phyloP scores from a whole-genome alignment of 805 yeast genomes.

The Debaryomyces maramus region DNA sequence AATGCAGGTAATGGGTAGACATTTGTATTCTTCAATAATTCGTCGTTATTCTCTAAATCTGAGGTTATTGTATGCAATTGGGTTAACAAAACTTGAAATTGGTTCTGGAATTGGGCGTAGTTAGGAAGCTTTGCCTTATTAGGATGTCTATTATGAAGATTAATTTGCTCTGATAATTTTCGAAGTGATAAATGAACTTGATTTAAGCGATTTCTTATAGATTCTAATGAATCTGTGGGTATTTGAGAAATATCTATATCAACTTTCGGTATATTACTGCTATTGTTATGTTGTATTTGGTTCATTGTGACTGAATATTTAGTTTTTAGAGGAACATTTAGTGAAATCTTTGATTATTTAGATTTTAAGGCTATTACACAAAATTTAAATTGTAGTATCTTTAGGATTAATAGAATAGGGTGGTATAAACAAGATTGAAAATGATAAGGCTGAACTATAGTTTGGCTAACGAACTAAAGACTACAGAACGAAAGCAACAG shows the following conservation, averaged over 20 bases:
- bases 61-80: slow-evolving; percentile 78
- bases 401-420: background rate
- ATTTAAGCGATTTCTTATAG: slow-evolving; percentile 40
- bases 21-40: slow-evolving; percentile 61
- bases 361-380: background rate
- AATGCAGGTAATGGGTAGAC: slow-evolving; percentile 83
- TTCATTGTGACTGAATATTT: slow-evolving; percentile 1
- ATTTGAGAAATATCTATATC: slow-evolving; percentile 22
- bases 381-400: background rate
- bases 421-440: background rate
- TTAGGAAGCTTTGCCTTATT: slow-evolving; percentile 38
- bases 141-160: slow-evolving; percentile 36
- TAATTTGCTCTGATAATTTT: slow-evolving; percentile 37
- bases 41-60: slow-evolving; percentile 62
- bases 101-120: slow-evolving; percentile 75
- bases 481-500: slow-evolving; percentile 36
- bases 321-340: background rate
- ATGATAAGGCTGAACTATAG: slow-evolving; percentile 34
- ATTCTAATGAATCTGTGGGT: slow-evolving; percentile 40
- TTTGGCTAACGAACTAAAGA: slow-evolving; percentile 37
- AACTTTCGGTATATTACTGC: background rate
- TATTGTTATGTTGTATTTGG: background rate
- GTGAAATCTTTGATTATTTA: background rate
- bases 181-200: slow-evolving; percentile 43
- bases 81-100: slow-evolving; percentile 77